A percentile compares a stretch with the other conserved stretches of the same genome.
phyloP scores from a whole-genome alignment of 1,139 yeast genomes.

The Candida sp. region DNA sequence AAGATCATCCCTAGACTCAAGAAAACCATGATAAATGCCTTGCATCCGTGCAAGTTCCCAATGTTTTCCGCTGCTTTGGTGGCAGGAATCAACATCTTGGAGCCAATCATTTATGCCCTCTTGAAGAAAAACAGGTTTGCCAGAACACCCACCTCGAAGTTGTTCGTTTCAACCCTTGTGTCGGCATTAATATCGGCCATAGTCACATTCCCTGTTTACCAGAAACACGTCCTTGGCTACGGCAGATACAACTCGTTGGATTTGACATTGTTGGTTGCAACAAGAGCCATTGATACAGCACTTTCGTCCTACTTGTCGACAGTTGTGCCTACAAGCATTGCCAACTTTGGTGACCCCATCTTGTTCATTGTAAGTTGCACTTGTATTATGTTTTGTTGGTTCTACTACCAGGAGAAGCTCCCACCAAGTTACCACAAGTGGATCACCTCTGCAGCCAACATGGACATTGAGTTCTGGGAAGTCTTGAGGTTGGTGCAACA shows the following conservation, averaged over 20 bases:
- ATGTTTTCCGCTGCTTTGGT: constrained; percentile 33
- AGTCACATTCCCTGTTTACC: constrained; percentile 31
- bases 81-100: constrained; percentile 35
- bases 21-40: constrained; percentile 23
- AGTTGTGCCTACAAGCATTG: constrained; percentile 18
- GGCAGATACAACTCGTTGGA: constrained; percentile 37
- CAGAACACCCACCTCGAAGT: constrained; percentile 18
- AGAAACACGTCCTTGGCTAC: constrained; percentile 31
- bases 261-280: constrained; percentile 36
- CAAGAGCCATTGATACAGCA: constrained; percentile 41
- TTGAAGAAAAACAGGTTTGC: constrained; percentile 16
- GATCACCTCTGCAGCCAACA: constrained; percentile 45
- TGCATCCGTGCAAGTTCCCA: constrained; percentile 36
- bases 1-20: constrained; percentile 19
- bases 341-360: constrained; percentile 29
- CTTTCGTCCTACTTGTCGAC: constrained; percentile 27
- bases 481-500: constrained; percentile 26
- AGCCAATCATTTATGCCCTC: constrained; percentile 29
- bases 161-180: constrained; percentile 33
- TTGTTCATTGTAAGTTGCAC: constrained; percentile 32
- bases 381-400: constrained; percentile 42
- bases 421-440: constrained; percentile 44
- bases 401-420: constrained; percentile 30
- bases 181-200: constrained; percentile 33
- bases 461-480: constrained; percentile 35